phyloP scores from a whole-genome alignment of 495 filamentous ascomycete genomes.

The Penicillium argentinense region DNA sequence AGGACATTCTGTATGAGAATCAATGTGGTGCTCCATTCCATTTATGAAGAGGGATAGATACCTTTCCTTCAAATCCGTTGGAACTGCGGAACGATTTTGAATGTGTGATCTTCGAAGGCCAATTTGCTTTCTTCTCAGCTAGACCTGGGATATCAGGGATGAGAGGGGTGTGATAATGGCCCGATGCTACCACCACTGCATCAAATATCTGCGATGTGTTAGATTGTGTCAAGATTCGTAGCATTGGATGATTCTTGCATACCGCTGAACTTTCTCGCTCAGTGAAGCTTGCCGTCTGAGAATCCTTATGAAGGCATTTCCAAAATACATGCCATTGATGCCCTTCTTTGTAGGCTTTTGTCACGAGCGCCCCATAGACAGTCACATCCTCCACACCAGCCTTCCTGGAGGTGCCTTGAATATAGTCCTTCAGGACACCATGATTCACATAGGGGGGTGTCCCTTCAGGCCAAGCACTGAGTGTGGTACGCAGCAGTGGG shows the following conservation, averaged over 20 bases:
- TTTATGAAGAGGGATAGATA: conserved; percentile 3
- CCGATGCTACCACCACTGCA: conserved; percentile 56
- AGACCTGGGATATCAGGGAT: conserved; percentile 58
- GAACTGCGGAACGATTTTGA: conserved; percentile 62
- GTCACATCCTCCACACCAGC: conserved; percentile 50
- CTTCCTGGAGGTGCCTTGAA: conserved; percentile 53
- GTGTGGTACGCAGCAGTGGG: conserved; percentile 54
- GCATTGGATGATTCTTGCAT: conserved; percentile 10
- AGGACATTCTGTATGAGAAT: conserved; percentile 49
- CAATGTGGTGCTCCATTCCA: neutral
- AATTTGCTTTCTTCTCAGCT: conserved; percentile 49
- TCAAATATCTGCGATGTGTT: conserved; percentile 45
- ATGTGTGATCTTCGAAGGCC: conserved; percentile 53
- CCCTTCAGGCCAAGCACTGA: conserved; percentile 60
- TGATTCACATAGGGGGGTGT: conserved; percentile 59
- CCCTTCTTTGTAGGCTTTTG: conserved; percentile 47
- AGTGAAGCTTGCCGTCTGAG: conserved; percentile 24
- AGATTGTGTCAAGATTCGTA: neutral
- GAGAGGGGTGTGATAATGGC: conserved; percentile 58
- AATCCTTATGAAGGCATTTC: conserved; percentile 30
- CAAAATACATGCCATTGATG: conserved; percentile 51
- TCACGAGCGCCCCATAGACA: conserved; percentile 57
- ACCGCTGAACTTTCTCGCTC: conserved; percentile 26
- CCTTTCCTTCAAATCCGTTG: conserved; percentile 42
- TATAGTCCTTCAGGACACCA: conserved; percentile 54